Conservation (phyloP, 2,329 filamentous ascomycete genomes). For the Aspergillus arachidicola region DNA sequence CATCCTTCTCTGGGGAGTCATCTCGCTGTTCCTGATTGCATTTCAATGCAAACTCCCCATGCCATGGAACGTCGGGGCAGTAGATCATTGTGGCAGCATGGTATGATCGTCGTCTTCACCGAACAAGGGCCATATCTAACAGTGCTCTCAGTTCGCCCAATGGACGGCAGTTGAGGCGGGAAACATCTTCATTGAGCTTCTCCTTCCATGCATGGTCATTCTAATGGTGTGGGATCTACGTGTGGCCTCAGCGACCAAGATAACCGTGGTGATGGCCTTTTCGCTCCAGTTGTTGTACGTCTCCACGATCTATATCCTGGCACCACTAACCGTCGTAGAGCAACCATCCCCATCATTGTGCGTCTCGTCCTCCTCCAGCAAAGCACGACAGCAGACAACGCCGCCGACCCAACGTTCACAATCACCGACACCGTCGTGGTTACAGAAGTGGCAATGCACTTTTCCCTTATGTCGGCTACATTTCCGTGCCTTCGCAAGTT, state of each 20-base stretch:
- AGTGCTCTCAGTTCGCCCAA: not conserved
- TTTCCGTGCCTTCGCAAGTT: slow-evolving; percentile 5
- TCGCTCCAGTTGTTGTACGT: slow-evolving; percentile 1
- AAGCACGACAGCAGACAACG: not conserved
- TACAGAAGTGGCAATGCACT: slow-evolving; percentile 7
- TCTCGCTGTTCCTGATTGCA: not conserved
- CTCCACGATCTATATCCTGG: not conserved
- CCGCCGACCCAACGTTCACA: not conserved
- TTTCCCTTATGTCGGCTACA: slow-evolving; percentile 2
- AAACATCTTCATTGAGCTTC: not conserved
- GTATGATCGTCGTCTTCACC: not conserved
- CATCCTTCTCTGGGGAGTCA: slow-evolving; percentile 1
- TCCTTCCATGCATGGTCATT: not conserved
- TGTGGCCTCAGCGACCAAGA: not conserved
- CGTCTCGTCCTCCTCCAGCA: not conserved
- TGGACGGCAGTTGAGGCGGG: not conserved
- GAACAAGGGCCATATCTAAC: not conserved
- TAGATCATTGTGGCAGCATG: not conserved
- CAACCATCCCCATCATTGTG: not conserved
- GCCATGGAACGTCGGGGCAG: slow-evolving; percentile 1
- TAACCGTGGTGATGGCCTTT: slow-evolving; percentile 2
- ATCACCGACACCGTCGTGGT: not conserved
- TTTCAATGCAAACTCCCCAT: not conserved
- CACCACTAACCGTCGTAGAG: not conserved
- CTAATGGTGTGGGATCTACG: not conserved